A percentile compares a stretch with the other conserved stretches of the same genome.
phyloP scores from a whole-genome alignment of 2,329 filamentous ascomycete species.

The Cercospora nicotianae region DNA sequence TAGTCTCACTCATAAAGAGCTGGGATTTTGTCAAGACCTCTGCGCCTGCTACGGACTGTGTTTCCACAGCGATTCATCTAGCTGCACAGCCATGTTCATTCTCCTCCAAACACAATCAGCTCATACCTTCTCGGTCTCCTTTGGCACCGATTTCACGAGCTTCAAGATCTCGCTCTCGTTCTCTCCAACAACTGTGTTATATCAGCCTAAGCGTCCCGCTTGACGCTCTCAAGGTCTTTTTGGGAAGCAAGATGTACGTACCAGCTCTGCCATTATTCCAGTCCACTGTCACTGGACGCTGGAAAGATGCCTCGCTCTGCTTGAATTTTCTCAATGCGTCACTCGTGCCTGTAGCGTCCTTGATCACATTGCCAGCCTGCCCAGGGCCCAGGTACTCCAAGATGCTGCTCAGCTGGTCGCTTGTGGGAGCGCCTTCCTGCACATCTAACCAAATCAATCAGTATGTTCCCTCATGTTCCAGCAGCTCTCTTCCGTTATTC shows the following conservation, averaged over 20 bases:
- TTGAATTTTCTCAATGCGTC: conserved; percentile 81
- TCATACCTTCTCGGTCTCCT: conserved; percentile 38
- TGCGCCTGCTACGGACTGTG: background rate
- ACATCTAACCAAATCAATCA: conserved; percentile 54
- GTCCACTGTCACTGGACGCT: conserved; percentile 81
- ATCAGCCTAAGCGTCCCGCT: conserved; percentile 7
- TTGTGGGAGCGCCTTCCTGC: conserved; percentile 75
- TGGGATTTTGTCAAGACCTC: background rate
- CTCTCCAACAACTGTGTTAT: conserved; percentile 63
- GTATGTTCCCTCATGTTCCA: background rate
- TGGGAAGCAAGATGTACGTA: conserved; percentile 32
- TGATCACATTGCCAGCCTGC: conserved; percentile 65
- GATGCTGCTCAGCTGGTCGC: conserved; percentile 79
- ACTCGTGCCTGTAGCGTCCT: conserved; percentile 69
- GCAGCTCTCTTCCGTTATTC: background rate
- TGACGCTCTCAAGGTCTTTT: background rate
- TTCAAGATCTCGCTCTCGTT: conserved; percentile 87
- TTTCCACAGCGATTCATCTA: background rate
- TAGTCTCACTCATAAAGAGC: background rate
- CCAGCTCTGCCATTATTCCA: conserved; percentile 88
- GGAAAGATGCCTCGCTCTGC: conserved; percentile 66
- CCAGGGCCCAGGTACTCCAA: conserved; percentile 73
- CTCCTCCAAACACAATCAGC: background rate
- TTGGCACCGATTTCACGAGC: conserved; percentile 64
- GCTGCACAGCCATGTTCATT: background rate